Evolutionary conservation across 768 basidiomycete genomes (phyloP).

Genomic region (Kwoniella sp.): DNA sequence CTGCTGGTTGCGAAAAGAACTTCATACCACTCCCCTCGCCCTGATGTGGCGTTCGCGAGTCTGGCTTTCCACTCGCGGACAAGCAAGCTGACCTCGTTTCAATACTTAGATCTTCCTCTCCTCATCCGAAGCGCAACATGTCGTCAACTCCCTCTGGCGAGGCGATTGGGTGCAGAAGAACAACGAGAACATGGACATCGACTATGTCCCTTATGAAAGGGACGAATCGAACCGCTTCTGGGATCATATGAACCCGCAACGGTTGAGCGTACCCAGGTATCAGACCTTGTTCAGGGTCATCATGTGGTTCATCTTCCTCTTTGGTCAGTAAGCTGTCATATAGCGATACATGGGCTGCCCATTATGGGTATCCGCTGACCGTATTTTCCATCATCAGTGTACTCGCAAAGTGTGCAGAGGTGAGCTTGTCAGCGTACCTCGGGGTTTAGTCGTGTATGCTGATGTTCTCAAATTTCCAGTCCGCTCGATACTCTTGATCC

Average conservation of each 20-base stretch:
- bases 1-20: no score
- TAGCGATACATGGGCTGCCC: no score
- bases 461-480: conserved; percentile 77
- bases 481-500: conserved; percentile 73
- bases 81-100: neutral
- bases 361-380: neutral
- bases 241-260: conserved; percentile 73
- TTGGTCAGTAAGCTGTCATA: no score
- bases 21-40: no score
- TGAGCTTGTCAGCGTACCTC: conserved; percentile 6
- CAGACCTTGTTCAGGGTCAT: conserved; percentile 79
- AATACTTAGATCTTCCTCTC: conserved; percentile 70
- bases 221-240: conserved; percentile 64
- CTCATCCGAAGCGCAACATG: conserved; percentile 81
- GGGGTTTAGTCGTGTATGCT: conserved; percentile 46
- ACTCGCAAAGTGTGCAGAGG: conserved; percentile 51
- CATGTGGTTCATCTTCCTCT: conserved; percentile 46
- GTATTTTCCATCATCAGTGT: conserved; percentile 34
- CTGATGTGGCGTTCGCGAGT: no score
- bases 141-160: conserved; percentile 78
- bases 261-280: conserved; percentile 84
- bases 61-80: no score
- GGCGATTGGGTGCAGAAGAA: conserved; percentile 80
- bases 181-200: conserved; percentile 73
- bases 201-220: conserved; percentile 73